Percentiles rank a stretch among this genome's conserved stretches.
phyloP scores from a whole-genome alignment of 306 rosid species.

The Heteromeles arbutifolia region DNA sequence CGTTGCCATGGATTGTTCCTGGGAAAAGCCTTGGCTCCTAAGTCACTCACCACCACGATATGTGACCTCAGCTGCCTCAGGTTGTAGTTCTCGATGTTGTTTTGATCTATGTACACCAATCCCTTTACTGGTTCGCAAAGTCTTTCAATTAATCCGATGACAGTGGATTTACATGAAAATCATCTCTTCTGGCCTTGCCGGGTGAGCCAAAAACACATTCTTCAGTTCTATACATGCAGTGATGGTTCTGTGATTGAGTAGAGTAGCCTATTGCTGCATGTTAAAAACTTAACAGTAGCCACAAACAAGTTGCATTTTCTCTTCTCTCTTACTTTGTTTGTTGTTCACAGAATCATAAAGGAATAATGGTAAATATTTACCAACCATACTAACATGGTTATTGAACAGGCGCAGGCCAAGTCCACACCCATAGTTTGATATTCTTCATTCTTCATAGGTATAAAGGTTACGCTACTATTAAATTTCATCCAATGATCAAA shows the following conservation, averaged over 20 bases:
- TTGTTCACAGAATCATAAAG: not conserved
- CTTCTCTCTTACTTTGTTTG: not conserved
- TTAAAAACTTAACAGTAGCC: not conserved
- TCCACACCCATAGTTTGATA: not conserved
- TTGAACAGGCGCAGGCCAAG: not conserved
- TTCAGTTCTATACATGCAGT: constrained; percentile 17
- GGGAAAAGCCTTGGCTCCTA: constrained; percentile 48
- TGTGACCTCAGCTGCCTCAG: constrained; percentile 39
- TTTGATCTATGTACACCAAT: constrained; percentile 29
- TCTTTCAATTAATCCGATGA: constrained; percentile 56
- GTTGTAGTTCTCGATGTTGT: constrained; percentile 28
- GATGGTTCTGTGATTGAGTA: not conserved
- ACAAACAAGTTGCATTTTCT: not conserved
- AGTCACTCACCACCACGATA: constrained; percentile 48
- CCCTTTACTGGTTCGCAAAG: constrained; percentile 47
- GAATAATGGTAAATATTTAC: not conserved
- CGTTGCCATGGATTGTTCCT: constrained; percentile 53
- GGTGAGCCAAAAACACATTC: constrained; percentile 38
- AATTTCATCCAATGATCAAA: not conserved
- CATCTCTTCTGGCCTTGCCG: constrained; percentile 43
- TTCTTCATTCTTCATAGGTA: not conserved
- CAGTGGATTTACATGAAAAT: constrained; percentile 57
- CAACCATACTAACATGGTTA: not conserved
- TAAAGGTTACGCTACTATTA: not conserved
- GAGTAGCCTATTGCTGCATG: not conserved